Base-by-base conservation (phyloP, 768 basidiomycete genomes). In the Xerocomellus amylosporus region DNA sequence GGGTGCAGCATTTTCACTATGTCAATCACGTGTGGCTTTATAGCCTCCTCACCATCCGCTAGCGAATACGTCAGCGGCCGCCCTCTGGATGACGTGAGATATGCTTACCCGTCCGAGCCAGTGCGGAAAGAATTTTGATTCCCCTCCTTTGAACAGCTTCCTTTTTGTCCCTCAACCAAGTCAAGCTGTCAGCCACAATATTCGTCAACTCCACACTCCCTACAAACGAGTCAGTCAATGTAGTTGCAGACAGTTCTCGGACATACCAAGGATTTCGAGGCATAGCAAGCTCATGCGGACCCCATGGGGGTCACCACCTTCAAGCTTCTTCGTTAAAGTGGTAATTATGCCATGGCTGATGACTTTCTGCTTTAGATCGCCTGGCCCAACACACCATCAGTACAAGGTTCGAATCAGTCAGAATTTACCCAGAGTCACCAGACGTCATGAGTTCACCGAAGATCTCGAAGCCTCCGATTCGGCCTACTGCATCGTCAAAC, bases 401-500 rank as follows among this genome's bases (percentile, higher is more conserved):
- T 38, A 26, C 15, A 37, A 15, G 12, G 24, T 24, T 28, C 4
- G 5, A 13, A 9, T 31, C 30, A 28, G 17, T 17, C 19, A 38
- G 17, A 30, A 10, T 28, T 5, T 10, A 15, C 15, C 9, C 40
- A 57, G 26, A 2, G 10, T 46, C 42, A 59, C 58, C 54, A 8
- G 26, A 41, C 3, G 9, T n/a, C 47, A 56, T 42, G 12, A 59
- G 55, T 8, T 12, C 22, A 9, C 24, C 2, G 14, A 59, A 49
- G 34, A 59, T 51, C 13, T 45, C 8, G 13, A 17, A 37, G 2
- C 58, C 58, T 46, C 56, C 55, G 3, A 59, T 43, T 26, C 36
- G 50, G 13, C 58, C 58, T 1, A 59, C 12, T 17, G 55, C 54
- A n/a, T 56, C 54, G 8, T 58, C 54, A 41, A 58, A 56, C 50